phyloP scores from a whole-genome alignment of 2,329 filamentous ascomycete species.

The Chrysoporthe puriensis region DNA sequence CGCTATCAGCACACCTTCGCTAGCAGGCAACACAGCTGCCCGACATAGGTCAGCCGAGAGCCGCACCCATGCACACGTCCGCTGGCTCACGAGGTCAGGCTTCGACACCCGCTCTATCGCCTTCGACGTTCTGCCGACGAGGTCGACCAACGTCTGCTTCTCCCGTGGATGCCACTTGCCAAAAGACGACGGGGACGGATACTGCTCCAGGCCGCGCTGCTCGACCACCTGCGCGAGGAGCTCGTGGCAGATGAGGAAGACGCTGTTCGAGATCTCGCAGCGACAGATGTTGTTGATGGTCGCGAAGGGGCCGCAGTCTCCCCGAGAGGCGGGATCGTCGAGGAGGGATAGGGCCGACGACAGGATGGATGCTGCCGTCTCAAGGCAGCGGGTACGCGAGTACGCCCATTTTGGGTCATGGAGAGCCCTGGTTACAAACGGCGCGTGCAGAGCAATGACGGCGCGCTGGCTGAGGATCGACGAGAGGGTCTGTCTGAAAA shows the following conservation, averaged over 20 bases:
- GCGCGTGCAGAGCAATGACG: constrained; percentile 21
- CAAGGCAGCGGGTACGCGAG: constrained; percentile 18
- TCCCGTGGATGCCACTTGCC: neutral
- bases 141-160: neutral
- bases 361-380: constrained; percentile 12
- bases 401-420: constrained; percentile 23
- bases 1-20: neutral
- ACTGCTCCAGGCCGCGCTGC: constrained; percentile 11
- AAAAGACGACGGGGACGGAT: constrained; percentile 1
- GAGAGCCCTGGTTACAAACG: constrained; percentile 19
- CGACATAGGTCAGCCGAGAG: constrained; percentile 19
- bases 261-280: constrained; percentile 23
- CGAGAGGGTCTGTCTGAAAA: constrained; percentile 2
- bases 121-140: constrained; percentile 13
- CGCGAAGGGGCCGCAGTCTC: constrained; percentile 14
- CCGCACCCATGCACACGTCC: constrained; percentile 21
- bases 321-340: neutral
- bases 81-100: constrained; percentile 23
- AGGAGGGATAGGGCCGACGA: constrained; percentile 13
- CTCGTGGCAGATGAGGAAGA: constrained; percentile 23
- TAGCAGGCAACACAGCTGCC: constrained; percentile 9
- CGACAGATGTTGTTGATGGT: constrained; percentile 22
- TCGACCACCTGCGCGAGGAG: constrained; percentile 18
- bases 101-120: constrained; percentile 14
- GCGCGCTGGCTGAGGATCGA: constrained; percentile 17